These are phyloP conservation scores for Cyclotella cryptica DNA, from an alignment of 108 stramenopile species.

Conservation along the genomic window DNA sequence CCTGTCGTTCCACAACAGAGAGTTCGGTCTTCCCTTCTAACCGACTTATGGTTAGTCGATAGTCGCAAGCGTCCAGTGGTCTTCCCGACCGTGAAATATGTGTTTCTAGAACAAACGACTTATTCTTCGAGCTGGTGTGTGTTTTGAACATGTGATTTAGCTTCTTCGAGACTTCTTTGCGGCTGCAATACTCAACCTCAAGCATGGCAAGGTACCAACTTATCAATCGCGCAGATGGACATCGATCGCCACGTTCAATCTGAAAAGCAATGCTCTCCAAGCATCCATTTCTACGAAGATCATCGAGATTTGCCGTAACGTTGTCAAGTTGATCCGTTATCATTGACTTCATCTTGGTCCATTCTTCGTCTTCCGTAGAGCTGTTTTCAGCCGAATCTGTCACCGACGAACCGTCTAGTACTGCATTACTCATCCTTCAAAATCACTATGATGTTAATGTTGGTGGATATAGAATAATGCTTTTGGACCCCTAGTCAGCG, in stretches of 20 bases:
- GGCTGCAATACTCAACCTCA: constrained; percentile 33
- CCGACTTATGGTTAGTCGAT: constrained; percentile 7
- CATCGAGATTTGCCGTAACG: constrained; percentile 28
- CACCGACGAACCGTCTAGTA: background rate
- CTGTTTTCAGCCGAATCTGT: background rate
- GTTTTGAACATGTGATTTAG: constrained; percentile 28
- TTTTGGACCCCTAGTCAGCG: no score
- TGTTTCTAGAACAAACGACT: constrained; percentile 43
- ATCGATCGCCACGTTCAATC: constrained; percentile 32
- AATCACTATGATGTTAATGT: no score
- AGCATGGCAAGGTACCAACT: constrained; percentile 45
- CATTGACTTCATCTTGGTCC: constrained; percentile 45
- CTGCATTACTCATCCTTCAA: background rate
- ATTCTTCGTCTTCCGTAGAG: constrained; percentile 37
- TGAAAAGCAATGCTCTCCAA: constrained; percentile 39
- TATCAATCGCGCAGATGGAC: constrained; percentile 27
- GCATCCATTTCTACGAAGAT: constrained; percentile 23
- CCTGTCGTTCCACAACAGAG: constrained; percentile 34
- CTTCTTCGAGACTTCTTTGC: constrained; percentile 28
- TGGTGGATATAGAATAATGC: no score
- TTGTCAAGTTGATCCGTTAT: constrained; percentile 42
- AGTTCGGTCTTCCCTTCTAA: constrained; percentile 30
- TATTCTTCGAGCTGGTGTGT: constrained; percentile 13
- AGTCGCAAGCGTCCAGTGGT: constrained; percentile 26
- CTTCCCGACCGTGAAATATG: constrained; percentile 20